phyloP scores from a whole-genome alignment of 148 eudicot species.

The Fallopia convolvulus region DNA sequence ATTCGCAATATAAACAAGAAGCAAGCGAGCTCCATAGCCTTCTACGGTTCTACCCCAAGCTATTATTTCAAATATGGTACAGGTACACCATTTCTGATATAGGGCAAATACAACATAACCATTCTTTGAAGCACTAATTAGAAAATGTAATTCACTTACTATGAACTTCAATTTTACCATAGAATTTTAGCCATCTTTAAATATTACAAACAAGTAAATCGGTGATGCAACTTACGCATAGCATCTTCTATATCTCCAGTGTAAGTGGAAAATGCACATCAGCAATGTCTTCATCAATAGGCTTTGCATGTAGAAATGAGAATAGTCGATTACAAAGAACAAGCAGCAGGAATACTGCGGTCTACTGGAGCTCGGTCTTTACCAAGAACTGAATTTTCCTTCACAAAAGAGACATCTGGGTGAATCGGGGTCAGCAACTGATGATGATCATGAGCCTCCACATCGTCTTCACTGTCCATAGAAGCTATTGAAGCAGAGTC shows the following conservation, averaged over 20 bases:
- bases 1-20: neutral
- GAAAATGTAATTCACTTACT: neutral
- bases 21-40: neutral
- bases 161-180: neutral
- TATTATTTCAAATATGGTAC: conserved; percentile 3
- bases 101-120: neutral
- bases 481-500: conserved; percentile 34
- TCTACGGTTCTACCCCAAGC: neutral
- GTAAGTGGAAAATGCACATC: neutral
- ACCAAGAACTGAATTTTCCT: conserved; percentile 62
- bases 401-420: conserved; percentile 65
- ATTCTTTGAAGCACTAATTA: neutral
- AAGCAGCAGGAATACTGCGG: neutral
- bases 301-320: neutral
- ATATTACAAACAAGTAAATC: neutral
- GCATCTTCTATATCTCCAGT: conserved; percentile 3
- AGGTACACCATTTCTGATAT: neutral
- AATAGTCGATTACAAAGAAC: neutral
- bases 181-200: neutral
- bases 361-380: conserved; percentile 26
- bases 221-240: neutral
- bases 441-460: conserved; percentile 56
- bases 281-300: neutral
- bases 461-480: conserved; percentile 39
- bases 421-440: conserved; percentile 37